A percentile compares a stretch with the other conserved stretches of the same genome.
Evolutionary conservation across 768 basidiomycete species (phyloP).

Genomic region (Tremella yokohamensis): DNA sequence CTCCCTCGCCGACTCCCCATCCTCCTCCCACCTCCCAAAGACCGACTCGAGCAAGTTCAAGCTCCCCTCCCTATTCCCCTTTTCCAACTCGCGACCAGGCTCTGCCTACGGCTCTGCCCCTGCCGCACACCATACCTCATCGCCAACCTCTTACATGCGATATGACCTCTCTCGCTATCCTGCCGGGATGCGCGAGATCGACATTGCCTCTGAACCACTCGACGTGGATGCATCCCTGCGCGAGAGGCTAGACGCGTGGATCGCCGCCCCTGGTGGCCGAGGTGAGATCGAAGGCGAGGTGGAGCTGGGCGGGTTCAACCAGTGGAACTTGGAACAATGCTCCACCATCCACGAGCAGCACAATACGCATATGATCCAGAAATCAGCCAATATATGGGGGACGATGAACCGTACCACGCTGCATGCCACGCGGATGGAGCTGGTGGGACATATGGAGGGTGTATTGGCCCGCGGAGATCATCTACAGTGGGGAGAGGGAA

Average conservation of each 20-base stretch:
- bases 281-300: slow-evolving; percentile 44
- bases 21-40: too few relatives aligned
- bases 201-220: slow-evolving; percentile 43
- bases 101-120: neutral
- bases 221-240: slow-evolving; percentile 48
- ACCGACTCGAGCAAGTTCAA: too few relatives aligned
- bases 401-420: slow-evolving; percentile 41
- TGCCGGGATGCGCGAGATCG: slow-evolving; percentile 28
- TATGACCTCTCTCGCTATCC: neutral
- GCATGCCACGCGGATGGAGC: slow-evolving; percentile 35
- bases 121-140: neutral
- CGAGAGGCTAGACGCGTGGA: slow-evolving; percentile 49
- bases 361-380: slow-evolving; percentile 45
- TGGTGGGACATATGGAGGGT: slow-evolving; percentile 45
- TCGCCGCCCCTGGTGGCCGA: slow-evolving; percentile 49
- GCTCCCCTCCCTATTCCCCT: too few relatives aligned
- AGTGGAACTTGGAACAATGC: slow-evolving; percentile 50
- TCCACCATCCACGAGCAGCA: slow-evolving; percentile 41
- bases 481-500: slow-evolving; percentile 37
- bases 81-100: too few relatives aligned
- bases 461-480: slow-evolving; percentile 23
- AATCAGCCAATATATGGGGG: slow-evolving; percentile 45
- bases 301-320: slow-evolving; percentile 48
- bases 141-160: too few relatives aligned
- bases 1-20: too few relatives aligned